Base-by-base conservation (phyloP, 805 yeast species). In the Priceomyces castillae region DNA sequence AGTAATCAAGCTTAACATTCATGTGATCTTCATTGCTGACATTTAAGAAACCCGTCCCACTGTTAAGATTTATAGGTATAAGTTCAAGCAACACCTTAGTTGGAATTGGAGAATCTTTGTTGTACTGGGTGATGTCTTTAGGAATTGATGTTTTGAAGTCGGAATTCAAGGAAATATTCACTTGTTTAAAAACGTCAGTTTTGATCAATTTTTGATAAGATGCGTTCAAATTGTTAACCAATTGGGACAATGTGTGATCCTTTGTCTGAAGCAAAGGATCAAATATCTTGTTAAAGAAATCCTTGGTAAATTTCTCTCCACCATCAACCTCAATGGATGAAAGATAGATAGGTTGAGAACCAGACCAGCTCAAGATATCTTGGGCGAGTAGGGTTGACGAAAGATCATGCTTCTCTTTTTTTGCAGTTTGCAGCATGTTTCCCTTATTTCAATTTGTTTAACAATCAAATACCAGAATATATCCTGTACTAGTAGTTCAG, bases 201-300 rank as follows among this genome's bases (percentile, higher is more conserved):
- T 67, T 61, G 20, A 57, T 46, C 36, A 78, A 54, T 33, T 65
- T 70, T 35, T 59, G 53, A 45, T 64, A 60, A 12, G 74, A 57
- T 3, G 47, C 41, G 6, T 59, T 57, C 35, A 76, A 51, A 11
- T 58, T 54, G 10, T 59, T 55, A 6, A 74, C 55, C 41, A 78
- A 61, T 41, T 68, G 68, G 17, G 61, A 66, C 44, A 78, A 57
- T 2, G 80, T 73, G 44, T 65, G 69, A 49, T 70, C 74, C 43
- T 68, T 58, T 2, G 56, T 60, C n/a, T 62, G 62, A 11, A 69
- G 55, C 33, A 76, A 62, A 7, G 79, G 78, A 10, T 61, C 54
- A 35, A 78, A 68, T 25, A 78, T 62, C 46, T 73, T 73, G 41
- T 64, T 52, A 60, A 76, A 76, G 52, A 76, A 74, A 14, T 66